These are phyloP conservation scores for Salvia sclarea DNA, from an alignment of 305 asterid genomes.

Conservation along the genomic window DNA sequence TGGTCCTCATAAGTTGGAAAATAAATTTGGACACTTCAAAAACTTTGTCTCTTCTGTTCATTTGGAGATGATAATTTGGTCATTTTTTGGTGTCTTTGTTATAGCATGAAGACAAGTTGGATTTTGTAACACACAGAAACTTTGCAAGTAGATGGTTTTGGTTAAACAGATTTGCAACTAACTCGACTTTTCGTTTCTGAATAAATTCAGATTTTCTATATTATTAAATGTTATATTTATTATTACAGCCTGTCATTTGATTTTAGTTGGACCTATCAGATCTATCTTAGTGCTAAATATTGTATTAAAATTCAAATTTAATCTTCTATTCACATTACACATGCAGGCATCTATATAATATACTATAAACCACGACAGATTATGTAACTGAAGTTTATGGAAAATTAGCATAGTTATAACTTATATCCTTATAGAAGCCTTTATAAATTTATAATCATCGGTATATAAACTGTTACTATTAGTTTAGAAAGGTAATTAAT, in stretches of 20 bases:
- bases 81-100: conserved; percentile 19
- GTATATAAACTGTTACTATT: too few species aligned
- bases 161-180: conserved; percentile 76
- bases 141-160: conserved; percentile 62
- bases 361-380: too few species aligned
- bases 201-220: conserved; percentile 29
- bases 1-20: conserved; percentile 48
- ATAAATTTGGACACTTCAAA: conserved; percentile 26
- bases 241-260: conserved; percentile 8
- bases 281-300: background rate
- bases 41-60: conserved; percentile 16
- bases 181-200: conserved; percentile 37
- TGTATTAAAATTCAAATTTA: background rate
- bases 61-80: conserved; percentile 9
- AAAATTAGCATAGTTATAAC: too few species aligned
- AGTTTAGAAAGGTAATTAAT: too few species aligned
- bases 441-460: too few species aligned
- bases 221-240: conserved; percentile 33
- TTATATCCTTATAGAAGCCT: too few species aligned
- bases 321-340: background rate
- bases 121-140: conserved; percentile 31
- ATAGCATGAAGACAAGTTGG: conserved; percentile 34
- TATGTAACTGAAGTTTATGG: too few species aligned
- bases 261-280: conserved; percentile 14
- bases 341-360: too few species aligned